Conservation (phyloP, 2,329 filamentous ascomycete genomes). For the Talaromyces atroroseus region DNA sequence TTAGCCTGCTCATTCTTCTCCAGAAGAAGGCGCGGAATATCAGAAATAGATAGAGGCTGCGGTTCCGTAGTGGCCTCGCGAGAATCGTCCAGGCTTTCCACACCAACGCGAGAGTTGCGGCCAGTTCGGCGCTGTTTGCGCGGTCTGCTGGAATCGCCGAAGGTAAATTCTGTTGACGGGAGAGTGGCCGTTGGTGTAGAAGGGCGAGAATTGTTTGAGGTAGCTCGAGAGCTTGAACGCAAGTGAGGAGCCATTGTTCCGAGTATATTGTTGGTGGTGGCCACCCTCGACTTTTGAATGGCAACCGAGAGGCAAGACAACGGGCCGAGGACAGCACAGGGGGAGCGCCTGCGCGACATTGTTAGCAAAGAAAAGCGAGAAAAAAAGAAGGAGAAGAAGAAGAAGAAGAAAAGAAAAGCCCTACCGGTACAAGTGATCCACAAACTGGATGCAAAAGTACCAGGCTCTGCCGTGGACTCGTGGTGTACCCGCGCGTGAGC, state of each 20-base stretch:
- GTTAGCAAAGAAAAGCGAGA: constrained; percentile 19
- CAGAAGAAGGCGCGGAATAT: not conserved
- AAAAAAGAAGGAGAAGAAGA: constrained; percentile 5
- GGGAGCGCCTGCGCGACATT: constrained; percentile 12
- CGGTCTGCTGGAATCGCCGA: constrained; percentile 25
- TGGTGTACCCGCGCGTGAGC: constrained; percentile 28
- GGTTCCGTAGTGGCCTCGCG: constrained; percentile 12
- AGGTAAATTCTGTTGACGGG: constrained; percentile 18
- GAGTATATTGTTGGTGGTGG: not conserved
- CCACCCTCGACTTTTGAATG: not conserved
- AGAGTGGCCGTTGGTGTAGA: constrained; percentile 25
- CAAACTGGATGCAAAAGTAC: constrained; percentile 24
- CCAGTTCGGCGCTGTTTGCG: constrained; percentile 30
- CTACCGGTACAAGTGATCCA: constrained; percentile 21
- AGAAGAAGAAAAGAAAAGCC: constrained; percentile 14
- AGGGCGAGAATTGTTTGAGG: constrained; percentile 28
- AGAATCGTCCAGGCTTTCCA: constrained; percentile 17
- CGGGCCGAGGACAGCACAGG: constrained; percentile 4
- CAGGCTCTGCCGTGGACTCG: constrained; percentile 27
- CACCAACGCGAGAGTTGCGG: constrained; percentile 22
- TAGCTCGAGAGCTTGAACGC: constrained; percentile 28
- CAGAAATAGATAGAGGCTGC: not conserved
- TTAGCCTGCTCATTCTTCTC: constrained; percentile 4
- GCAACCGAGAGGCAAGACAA: constrained; percentile 5
- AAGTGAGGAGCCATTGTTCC: constrained; percentile 30